Evolutionary conservation across 1,139 yeast species (phyloP), one percentile per base, ranked within the genome.

Genomic region (Sugiyamaella sp.): DNA sequence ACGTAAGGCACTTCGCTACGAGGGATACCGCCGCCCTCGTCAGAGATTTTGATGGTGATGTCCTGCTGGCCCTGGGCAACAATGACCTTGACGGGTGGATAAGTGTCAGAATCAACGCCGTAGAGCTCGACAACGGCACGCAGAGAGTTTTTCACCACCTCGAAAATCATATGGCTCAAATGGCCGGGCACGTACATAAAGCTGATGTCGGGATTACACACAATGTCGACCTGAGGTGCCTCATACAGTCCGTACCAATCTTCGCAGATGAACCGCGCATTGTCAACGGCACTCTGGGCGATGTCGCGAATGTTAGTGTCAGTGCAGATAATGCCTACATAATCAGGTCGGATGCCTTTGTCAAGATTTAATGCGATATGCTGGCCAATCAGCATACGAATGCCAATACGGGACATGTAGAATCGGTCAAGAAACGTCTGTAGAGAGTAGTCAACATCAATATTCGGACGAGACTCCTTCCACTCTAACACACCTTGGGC

Each of bases 21-120:
- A 2, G 96, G 88, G 57, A 90, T 89, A 25, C 97, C 97, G 39
- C 97, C 97, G 46, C 97, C 97, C 73, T 89, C 96, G 68, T 89
- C 97, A 42, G 93, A 85, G 56, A 89, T 85, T 69, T 90, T 90
- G 63, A 89, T 86, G n/a, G 97, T 90, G 59, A 90, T 89, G 67
- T 90, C 97, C 67, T 89, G 96, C 41, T 83, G 81, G 10, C 97
- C 97, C 68, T 89, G 89, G n/a, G 91, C 88, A 22, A 89, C 90
- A 56, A 90, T 87, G 22, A 90, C 86, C 70, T 89, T 89, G 42
- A 90, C 85, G 1, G 95, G 87, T 0, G 97, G 96, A 68, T 82
- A 89, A 55, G 78, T 76, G 59, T 88, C 79, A 57, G 85, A 84
- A 35, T 71, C 73, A 4, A 66, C 62, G 3, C 83, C 78, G 60